phyloP scores from a whole-genome alignment of 1,284 basidiomycete species.

The Austroboletus novae-zelandiae region DNA sequence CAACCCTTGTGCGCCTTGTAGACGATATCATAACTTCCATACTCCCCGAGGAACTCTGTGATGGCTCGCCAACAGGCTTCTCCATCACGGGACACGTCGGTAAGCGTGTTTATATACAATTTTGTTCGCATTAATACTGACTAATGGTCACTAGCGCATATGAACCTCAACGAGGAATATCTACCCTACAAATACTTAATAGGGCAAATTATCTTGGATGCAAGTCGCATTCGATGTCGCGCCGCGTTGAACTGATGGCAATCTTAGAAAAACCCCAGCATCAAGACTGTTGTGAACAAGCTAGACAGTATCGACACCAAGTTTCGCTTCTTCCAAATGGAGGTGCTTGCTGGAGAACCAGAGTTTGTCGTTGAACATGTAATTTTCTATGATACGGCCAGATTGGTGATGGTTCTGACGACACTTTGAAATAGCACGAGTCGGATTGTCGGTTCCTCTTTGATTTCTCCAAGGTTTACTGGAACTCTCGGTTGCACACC shows the following conservation, averaged over 20 bases:
- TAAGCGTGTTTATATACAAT: slow-evolving; percentile 31
- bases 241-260: slow-evolving; percentile 4
- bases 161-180: slow-evolving; percentile 91
- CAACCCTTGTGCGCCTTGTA: slow-evolving; percentile 30
- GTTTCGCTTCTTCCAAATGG: slow-evolving; percentile 97
- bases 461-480: slow-evolving; percentile 95
- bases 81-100: slow-evolving; percentile 91
- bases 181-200: slow-evolving; percentile 90
- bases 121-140: not conserved
- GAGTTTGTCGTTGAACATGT: slow-evolving; percentile 87
- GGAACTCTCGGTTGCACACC: slow-evolving; percentile 93
- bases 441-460: slow-evolving; percentile 87
- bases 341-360: slow-evolving; percentile 88
- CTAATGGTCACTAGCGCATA: slow-evolving; percentile 53
- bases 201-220: slow-evolving; percentile 89
- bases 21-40: slow-evolving; percentile 82
- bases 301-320: slow-evolving; percentile 82
- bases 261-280: slow-evolving; percentile 73
- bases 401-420: not conserved
- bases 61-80: slow-evolving; percentile 85
- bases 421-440: slow-evolving; percentile 57
- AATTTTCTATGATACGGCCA: slow-evolving; percentile 22
- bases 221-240: slow-evolving; percentile 38
- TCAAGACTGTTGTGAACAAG: slow-evolving; percentile 96
- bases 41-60: slow-evolving; percentile 72